Base-by-base conservation (phyloP, 306 rosid species). In the Canavalia gladiata region DNA sequence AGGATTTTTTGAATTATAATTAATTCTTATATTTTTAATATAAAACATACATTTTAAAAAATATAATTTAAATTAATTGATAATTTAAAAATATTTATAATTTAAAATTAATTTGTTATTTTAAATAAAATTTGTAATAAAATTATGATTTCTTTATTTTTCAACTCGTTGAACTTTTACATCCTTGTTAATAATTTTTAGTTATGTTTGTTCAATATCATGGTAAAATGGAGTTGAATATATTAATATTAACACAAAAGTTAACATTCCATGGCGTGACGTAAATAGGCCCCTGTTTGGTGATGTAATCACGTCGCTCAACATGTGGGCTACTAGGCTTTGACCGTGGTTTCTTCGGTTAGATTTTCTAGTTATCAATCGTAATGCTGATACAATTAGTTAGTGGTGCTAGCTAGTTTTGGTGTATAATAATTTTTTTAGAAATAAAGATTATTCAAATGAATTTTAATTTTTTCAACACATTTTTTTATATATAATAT, bases 221-320 rank as follows among this genome's bases (percentile, higher is more conserved):
- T 72, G 28, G 67, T 73, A 57, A 56, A 37, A 33, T 46, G 60
- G 47, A 74, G 45, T 50, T 29, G 63, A 67, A 67, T 42, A 41
- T 37, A 50, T 0, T 52, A 34, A 51, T n/a, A n/a, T 0, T 54
- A 35, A 52, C 8, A 18, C 6, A 13, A 29, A 57, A 45, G n/a
- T 18, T 46, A 8, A 51, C 46, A 13, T 73, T 74, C 39, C 7
- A 8, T 5, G n/a, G 46, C 31, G 29, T 67, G 47, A 74, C 78
- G 74, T 65, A 18, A 13, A 71, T 58, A 6, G 75, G 72, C 35
- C 54, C 49, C 18, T 18, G 39, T 60, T 11, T 5, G 64, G 72
- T 80, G 83, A 62, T 59, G 79, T 60, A 81, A 62, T 51, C 35
- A 13, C 35, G 2, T 62, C 6, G 7, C 54, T 2, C 6, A 18